These are phyloP conservation scores for Beauveria rudraprayagi DNA, from an alignment of 2,329 filamentous ascomycete genomes.

Conservation along the genomic window DNA sequence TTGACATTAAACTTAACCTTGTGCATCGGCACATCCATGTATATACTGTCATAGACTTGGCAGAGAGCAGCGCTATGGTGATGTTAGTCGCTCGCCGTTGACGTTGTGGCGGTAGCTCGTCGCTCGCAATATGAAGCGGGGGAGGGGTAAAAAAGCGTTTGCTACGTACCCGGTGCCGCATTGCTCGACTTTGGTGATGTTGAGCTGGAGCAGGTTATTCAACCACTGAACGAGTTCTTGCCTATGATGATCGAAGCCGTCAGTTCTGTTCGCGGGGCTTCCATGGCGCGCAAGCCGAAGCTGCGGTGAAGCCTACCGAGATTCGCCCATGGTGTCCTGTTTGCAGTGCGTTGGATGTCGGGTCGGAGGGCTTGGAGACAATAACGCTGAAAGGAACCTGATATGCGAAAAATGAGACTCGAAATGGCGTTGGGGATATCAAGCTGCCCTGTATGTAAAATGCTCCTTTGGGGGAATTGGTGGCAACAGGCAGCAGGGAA, in stretches of 20 bases:
- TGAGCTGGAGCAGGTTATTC: constrained; percentile 95
- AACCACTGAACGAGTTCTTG: constrained; percentile 96
- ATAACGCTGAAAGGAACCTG: constrained; percentile 13
- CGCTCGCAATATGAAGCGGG: constrained; percentile 12
- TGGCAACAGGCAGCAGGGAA: background rate
- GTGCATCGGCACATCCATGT: constrained; percentile 87
- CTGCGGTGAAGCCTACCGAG: constrained; percentile 28
- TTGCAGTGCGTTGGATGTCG: constrained; percentile 12
- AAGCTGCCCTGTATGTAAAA: background rate
- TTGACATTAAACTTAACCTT: constrained; percentile 98
- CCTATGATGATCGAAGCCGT: constrained; percentile 38
- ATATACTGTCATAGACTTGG: constrained; percentile 98
- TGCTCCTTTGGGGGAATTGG: background rate
- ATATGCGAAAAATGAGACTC: constrained; percentile 9
- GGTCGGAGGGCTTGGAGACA: constrained; percentile 7
- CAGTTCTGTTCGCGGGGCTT: background rate
- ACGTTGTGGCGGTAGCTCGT: background rate
- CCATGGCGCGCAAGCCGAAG: background rate
- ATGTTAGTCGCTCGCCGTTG: constrained; percentile 4
- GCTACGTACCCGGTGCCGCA: constrained; percentile 84
- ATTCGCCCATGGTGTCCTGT: constrained; percentile 39
- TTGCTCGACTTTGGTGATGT: constrained; percentile 98
- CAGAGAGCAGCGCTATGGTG: constrained; percentile 75
- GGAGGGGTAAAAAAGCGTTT: constrained; percentile 16
- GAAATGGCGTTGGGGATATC: background rate